A percentile compares a stretch with the other conserved stretches of the same genome.
These are phyloP conservation scores for Nicotiana paniculata DNA, from an alignment of 257 asterid genomes.

Conservation along the genomic window DNA sequence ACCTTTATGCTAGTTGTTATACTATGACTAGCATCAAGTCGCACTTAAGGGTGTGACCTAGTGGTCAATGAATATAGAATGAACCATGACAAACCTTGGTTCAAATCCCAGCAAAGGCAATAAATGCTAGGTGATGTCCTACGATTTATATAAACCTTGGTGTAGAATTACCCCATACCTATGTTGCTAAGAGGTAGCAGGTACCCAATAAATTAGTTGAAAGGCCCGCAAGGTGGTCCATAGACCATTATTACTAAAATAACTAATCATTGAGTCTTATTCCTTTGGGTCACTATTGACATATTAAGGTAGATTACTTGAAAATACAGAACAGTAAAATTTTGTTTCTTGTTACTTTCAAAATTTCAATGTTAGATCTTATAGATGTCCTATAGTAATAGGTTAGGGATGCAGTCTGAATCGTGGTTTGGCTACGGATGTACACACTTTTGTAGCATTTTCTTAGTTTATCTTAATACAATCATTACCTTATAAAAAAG, in stretches of 20 bases:
- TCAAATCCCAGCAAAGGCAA: neutral
- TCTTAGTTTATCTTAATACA: too few species aligned
- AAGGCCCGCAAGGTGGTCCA: neutral
- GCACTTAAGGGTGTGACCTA: too few species aligned
- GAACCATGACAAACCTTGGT: neutral
- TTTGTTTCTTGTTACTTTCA: neutral
- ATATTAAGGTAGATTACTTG: neutral
- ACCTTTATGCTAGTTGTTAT: too few species aligned
- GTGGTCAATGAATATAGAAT: too few species aligned
- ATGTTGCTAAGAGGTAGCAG: neutral
- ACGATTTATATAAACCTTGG: neutral
- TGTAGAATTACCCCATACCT: neutral
- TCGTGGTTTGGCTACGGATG: too few species aligned
- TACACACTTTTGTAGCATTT: too few species aligned
- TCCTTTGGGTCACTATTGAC: neutral
- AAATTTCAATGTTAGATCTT: too few species aligned
- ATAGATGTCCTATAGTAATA: too few species aligned
- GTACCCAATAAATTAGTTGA: neutral
- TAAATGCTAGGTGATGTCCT: neutral
- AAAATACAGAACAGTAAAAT: neutral
- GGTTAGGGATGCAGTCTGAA: too few species aligned
- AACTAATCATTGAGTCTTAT: neutral
- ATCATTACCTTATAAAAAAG: too few species aligned
- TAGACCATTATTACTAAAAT: neutral
- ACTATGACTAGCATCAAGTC: too few species aligned